Conservation (phyloP, 164 flowering plant genomes). For the Sedum album region DNA sequence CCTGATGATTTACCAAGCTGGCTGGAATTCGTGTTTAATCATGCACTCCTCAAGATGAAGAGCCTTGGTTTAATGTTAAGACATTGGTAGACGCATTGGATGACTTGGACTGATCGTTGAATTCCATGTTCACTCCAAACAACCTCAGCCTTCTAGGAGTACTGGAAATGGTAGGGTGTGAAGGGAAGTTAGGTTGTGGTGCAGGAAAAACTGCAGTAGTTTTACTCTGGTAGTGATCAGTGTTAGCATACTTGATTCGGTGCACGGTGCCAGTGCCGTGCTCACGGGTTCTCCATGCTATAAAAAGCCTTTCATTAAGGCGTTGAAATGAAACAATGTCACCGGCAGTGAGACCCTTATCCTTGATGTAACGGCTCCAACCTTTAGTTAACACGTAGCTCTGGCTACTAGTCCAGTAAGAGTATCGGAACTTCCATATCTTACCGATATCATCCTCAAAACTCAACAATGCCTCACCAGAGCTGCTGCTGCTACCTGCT, state of each 20-base stretch:
- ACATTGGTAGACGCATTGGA: background rate
- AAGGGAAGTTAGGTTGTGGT: background rate
- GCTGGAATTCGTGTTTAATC: too few species aligned
- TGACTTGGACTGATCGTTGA: background rate
- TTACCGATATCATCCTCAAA: slow-evolving; percentile 29
- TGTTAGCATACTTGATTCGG: background rate
- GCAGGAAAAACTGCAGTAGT: background rate
- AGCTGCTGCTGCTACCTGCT: slow-evolving; percentile 12
- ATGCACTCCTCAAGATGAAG: too few species aligned
- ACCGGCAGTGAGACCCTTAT: slow-evolving; percentile 23
- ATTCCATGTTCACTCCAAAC: slow-evolving; percentile 4
- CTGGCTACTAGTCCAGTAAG: slow-evolving; percentile 49
- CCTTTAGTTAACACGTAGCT: slow-evolving; percentile 46
- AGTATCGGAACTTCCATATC: slow-evolving; percentile 35
- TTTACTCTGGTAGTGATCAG: background rate
- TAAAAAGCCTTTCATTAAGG: background rate
- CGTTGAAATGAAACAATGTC: slow-evolving; percentile 25
- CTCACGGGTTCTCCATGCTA: background rate
- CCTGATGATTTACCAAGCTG: too few species aligned
- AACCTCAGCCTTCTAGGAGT: background rate
- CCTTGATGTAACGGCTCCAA: slow-evolving; percentile 41
- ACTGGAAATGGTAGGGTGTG: background rate
- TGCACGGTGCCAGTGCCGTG: background rate
- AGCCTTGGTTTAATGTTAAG: background rate
- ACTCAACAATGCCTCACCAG: slow-evolving; percentile 16